These are phyloP conservation scores for Patellaria atrata DNA, from an alignment of 495 filamentous ascomycete genomes.

Conservation along the genomic window DNA sequence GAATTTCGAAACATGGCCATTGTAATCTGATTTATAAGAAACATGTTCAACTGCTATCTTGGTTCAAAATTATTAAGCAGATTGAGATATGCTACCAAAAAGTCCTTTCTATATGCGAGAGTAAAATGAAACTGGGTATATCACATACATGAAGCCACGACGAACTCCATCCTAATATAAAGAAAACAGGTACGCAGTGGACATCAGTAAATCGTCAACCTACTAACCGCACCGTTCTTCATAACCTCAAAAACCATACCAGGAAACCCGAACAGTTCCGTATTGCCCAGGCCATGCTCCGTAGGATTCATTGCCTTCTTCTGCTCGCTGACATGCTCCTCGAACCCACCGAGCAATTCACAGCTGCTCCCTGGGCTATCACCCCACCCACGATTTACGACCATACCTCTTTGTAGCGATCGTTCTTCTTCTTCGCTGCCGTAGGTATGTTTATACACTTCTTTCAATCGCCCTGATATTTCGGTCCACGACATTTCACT, in stretches of 20 bases:
- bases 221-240: constrained; percentile 80
- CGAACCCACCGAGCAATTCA: constrained; percentile 83
- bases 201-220: constrained; percentile 69
- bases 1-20: no score
- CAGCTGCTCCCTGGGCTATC: constrained; percentile 84
- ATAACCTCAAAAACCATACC: constrained; percentile 90
- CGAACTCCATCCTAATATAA: not conserved
- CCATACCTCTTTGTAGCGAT: constrained; percentile 61
- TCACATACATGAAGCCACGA: no score
- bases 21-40: no score
- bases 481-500: constrained; percentile 69
- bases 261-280: constrained; percentile 85
- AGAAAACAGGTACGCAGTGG: not conserved
- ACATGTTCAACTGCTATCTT: no score
- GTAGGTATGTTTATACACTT: constrained; percentile 59
- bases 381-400: constrained; percentile 77
- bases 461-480: constrained; percentile 47
- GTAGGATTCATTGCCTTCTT: constrained; percentile 22
- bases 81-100: no score
- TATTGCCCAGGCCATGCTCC: constrained; percentile 50
- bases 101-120: no score
- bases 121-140: no score
- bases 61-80: no score
- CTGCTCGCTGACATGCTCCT: constrained; percentile 88
- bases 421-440: constrained; percentile 44